A percentile compares a stretch with the other conserved stretches of the same genome.
These are phyloP conservation scores for Solanum tarijense DNA, from an alignment of 257 asterid species.

Conservation along the genomic window DNA sequence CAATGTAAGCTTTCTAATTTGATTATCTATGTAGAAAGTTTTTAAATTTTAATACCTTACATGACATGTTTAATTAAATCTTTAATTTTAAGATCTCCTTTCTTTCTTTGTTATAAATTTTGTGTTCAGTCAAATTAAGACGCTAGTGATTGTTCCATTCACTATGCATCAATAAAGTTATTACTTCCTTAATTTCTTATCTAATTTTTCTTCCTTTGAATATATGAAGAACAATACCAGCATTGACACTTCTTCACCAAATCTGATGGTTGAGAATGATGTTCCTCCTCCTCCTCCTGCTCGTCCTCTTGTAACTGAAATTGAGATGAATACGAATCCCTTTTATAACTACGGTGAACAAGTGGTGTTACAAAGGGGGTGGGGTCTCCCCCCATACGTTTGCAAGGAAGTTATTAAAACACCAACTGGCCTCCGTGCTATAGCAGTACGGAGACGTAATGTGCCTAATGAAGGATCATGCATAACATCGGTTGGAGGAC, in stretches of 20 bases:
- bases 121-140: neutral
- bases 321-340: neutral
- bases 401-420: neutral
- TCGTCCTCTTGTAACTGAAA: neutral
- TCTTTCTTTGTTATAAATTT: neutral
- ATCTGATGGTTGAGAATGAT: neutral
- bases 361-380: neutral
- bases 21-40: neutral
- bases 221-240: neutral
- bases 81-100: neutral
- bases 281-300: neutral
- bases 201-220: too few species aligned
- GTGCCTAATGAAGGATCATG: neutral
- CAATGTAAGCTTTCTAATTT: neutral
- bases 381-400: neutral
- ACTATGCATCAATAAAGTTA: neutral
- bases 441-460: neutral
- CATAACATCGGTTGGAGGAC: neutral
- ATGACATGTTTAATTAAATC: too few species aligned
- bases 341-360: neutral
- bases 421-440: neutral
- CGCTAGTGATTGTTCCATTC: neutral
- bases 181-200: too few species aligned
- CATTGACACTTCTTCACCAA: neutral
- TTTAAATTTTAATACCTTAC: neutral